phyloP scores from a whole-genome alignment of 1,139 yeast genomes.

The Magnusiomyces ingens region DNA sequence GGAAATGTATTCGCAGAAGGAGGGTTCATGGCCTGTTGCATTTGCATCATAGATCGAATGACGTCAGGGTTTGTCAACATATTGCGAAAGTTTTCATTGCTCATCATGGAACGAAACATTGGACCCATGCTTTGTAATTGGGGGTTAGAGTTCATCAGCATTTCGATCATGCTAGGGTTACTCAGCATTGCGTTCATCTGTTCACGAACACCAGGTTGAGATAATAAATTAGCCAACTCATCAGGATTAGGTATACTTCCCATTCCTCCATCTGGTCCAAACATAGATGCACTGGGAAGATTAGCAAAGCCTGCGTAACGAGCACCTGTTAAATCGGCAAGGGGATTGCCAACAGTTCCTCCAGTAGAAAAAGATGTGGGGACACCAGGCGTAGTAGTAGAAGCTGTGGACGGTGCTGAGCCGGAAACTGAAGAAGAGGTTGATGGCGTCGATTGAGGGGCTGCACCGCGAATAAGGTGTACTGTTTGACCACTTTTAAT shows the following conservation, averaged over 20 bases:
- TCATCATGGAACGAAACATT: constrained; percentile 78
- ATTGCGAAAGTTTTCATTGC: constrained; percentile 74
- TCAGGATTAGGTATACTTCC: constrained; percentile 64
- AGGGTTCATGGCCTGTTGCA: constrained; percentile 37
- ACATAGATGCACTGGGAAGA: constrained; percentile 80
- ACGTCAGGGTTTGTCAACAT: constrained; percentile 49
- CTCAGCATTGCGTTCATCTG: constrained; percentile 74
- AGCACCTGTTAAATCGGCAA: constrained; percentile 90
- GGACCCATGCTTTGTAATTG: constrained; percentile 80
- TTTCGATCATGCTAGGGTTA: constrained; percentile 80
- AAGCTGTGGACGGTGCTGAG: constrained; percentile 9
- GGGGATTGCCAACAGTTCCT: constrained; percentile 79
- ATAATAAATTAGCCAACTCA: constrained; percentile 66
- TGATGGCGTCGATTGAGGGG: constrained; percentile 25
- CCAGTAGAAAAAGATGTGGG: constrained; percentile 84
- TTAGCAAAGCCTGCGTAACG: constrained; percentile 90
- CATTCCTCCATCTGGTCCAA: constrained; percentile 96
- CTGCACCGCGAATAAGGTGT: constrained; percentile 69
- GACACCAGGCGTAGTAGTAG: constrained; percentile 31
- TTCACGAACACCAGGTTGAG: constrained; percentile 73
- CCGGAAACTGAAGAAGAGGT: constrained; percentile 18
- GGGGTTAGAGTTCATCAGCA: constrained; percentile 75
- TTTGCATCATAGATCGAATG: constrained; percentile 72
- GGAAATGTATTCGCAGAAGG: constrained; percentile 39
- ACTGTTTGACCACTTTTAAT: constrained; percentile 80